Base-by-base conservation (phyloP, 2,329 filamentous ascomycete genomes). In the Colletotrichum tamarilloi region DNA sequence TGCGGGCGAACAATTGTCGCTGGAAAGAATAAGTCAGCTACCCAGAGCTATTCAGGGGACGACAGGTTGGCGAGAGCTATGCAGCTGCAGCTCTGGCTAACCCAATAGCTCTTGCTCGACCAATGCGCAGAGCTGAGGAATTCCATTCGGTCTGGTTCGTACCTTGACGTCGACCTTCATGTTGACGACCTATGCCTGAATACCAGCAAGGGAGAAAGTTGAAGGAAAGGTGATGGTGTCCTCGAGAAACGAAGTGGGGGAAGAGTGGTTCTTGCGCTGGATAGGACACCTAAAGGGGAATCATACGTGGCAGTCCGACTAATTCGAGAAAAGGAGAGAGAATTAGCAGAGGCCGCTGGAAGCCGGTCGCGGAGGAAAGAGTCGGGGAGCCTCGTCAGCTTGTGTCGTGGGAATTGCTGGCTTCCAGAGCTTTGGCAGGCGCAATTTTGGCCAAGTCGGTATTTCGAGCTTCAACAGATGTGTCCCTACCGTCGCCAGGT, bases 1-100 rank as follows among this genome's bases (percentile, higher is more conserved):
- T 97, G 85, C 95, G 91, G 84, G 94, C 94, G 87, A 85, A 86
- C 76, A 86, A 81, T 82, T 86, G 84, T 77, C 84, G 83, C 84
- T 85, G 76, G 75, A 74, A 74, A 57, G 70, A 68, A 57, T 19
- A 64, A 24, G 59, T 74, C 55, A 74, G 73, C 26, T 58, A 65
- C 7, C 42, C 28, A 16, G 62, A 65, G 62, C 62, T 66, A 38
- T 67, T 71, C 62, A 56, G 62, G 65, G 63, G 58, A 67, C 35
- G 35, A 67, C 69, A 57, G 56, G 28, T 42, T 63, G 56, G 56
- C 64, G 14, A 14, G 28, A 42, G 68, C 60, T 66, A 28, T 26
- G 30, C 32, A 65, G 62, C 63, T 68, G 32, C 58, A 38, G 28
- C 49, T 55, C 22, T 64, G 67, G n/a, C 12, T 32, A 14, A n/a